Evolutionary conservation across 306 rosid genomes (phyloP).

Genomic region (Begonia loranthoides): DNA sequence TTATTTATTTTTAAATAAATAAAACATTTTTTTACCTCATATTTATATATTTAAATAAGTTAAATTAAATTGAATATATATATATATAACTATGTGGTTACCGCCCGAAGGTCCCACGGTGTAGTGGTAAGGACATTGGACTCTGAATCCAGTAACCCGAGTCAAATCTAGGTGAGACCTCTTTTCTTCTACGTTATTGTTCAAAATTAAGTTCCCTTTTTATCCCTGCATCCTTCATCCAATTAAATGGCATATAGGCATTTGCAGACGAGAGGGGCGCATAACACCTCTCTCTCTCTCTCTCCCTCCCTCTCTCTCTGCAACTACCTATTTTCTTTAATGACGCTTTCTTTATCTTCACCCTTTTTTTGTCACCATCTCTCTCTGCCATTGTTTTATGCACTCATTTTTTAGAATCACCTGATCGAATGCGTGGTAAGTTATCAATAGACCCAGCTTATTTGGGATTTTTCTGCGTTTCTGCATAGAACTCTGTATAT

Average conservation of each 20-base stretch:
- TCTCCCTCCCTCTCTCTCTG: constrained; percentile 4
- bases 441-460: neutral
- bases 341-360: constrained; percentile 5
- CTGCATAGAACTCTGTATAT: neutral
- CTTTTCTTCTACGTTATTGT: no score
- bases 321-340: no score
- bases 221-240: constrained; percentile 3
- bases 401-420: neutral
- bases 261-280: constrained; percentile 9
- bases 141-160: constrained; percentile 10
- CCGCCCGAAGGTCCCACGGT: constrained; percentile 4
- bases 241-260: constrained; percentile 9
- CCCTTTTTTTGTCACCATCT: constrained; percentile 1
- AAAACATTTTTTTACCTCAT: no score
- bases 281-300: no score
- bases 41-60: no score
- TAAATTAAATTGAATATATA: no score
- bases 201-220: no score
- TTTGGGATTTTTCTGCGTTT: neutral
- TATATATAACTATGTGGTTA: no score
- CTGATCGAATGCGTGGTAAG: neutral
- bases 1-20: no score
- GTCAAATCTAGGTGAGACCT: constrained; percentile 7
- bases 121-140: constrained; percentile 8
- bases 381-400: neutral